phyloP scores from a whole-genome alignment of 2,329 filamentous ascomycete genomes.

The Penicillium sp. region DNA sequence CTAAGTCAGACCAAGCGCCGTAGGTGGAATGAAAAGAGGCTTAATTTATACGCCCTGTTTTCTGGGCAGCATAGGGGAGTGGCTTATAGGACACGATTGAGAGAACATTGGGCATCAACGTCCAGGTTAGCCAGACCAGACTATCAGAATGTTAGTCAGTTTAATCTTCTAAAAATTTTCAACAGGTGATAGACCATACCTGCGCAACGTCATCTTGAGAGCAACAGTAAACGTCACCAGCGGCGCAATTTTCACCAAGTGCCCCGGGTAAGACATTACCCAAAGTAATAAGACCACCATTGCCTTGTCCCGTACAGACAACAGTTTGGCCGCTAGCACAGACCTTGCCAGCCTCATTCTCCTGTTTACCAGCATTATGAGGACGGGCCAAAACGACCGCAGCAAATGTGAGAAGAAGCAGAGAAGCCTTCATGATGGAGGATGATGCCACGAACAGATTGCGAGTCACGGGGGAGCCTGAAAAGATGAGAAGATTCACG shows the following conservation, averaged over 20 bases:
- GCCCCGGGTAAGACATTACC: not conserved
- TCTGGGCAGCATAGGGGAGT: too few species aligned
- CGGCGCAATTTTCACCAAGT: not conserved
- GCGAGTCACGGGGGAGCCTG: too few species aligned
- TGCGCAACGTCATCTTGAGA: not conserved
- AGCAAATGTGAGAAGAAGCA: too few species aligned
- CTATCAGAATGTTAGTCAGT: not conserved
- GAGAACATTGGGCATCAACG: not conserved
- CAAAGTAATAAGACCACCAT: constrained; percentile 1
- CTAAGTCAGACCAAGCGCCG: too few species aligned
- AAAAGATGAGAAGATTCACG: too few species aligned
- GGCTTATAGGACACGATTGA: constrained; percentile 4
- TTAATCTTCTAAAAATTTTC: not conserved
- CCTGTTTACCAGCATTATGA: too few species aligned
- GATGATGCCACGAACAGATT: too few species aligned
- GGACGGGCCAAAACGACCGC: too few species aligned
- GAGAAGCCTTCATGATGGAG: too few species aligned
- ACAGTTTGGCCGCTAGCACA: constrained; percentile 6
- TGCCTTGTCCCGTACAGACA: not conserved
- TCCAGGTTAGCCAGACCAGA: not conserved
- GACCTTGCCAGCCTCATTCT: too few species aligned
- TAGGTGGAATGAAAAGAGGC: too few species aligned
- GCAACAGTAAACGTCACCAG: constrained; percentile 5
- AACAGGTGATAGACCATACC: not conserved
- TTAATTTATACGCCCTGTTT: too few species aligned